Base-by-base conservation (phyloP, 345 rosid species). In the Bruguiera parviflora region DNA sequence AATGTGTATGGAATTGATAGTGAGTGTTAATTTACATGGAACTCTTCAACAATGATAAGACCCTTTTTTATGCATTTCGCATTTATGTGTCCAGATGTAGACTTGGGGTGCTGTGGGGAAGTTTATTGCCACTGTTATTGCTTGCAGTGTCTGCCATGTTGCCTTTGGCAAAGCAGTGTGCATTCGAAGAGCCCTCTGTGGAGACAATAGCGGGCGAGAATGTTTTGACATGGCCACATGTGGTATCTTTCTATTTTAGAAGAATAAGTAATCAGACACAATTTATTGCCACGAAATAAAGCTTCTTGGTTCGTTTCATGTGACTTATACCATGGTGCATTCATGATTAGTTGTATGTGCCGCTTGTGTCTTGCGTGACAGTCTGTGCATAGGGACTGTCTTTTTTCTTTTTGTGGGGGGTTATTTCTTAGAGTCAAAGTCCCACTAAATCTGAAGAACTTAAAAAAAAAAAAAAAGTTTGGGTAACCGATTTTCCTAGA, bases 1-100 rank as follows among this genome's bases (percentile, higher is more conserved):
- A 88, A 86, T 74, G 89, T 95, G 62, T 95, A 95, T 75, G 99
- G 97, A 76, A 95, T 95, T 79, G 89, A 95, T 79, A 92, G 99
- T 90, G 81, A 89, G 97, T 85, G 75, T 77, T 64, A 32, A 62
- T 56, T 70, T 46, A 5, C 7, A 27, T 73, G 65, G 53, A 65
- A 35, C 3, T 19, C 39, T 61, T 37, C 31, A 13, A 19, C 15
- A 9, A 57, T 56, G 20, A 55, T 49, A 5, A 46, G 24, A 18
- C 19, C 8, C 3, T 43, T 20, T 55, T 55, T 20, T 16, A n/a
- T 53, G 16, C 28, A 2, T 25, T 58, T 43, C 32, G 28, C 13
- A 6, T 19, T 3, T 31, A 18, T 19, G 22, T 28, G 33, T 63
- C 32, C 32, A 63, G 35, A 55, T 53, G 61, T 65, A 62, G 18